Percentiles rank a stretch among this genome's conserved stretches.
Evolutionary conservation across 1,284 basidiomycete genomes (phyloP).

Genomic region (Vanrija sp.): DNA sequence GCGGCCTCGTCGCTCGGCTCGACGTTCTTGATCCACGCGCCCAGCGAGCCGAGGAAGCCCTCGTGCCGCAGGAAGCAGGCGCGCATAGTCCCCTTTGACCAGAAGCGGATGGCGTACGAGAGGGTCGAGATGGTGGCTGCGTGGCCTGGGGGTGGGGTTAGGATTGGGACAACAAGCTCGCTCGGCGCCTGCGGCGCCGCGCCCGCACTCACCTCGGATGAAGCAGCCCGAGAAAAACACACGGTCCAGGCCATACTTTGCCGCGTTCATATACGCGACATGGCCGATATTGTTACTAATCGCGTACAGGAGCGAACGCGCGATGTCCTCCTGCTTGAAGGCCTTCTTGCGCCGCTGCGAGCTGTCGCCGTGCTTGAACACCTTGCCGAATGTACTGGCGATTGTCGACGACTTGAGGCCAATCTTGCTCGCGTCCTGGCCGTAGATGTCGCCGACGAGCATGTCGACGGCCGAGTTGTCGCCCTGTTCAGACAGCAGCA

Average conservation of each 20-base stretch:
- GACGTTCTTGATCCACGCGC: conserved; percentile 95
- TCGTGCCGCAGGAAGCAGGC: conserved; percentile 97
- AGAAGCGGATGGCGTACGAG: conserved; percentile 98
- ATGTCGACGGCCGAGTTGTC: conserved; percentile 95
- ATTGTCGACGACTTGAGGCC: conserved; percentile 97
- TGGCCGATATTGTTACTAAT: conserved; percentile 99
- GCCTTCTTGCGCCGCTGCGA: conserved; percentile 58
- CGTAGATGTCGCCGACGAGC: conserved; percentile 99
- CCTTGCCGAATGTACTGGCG: conserved; percentile 96
- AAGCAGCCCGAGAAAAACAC: conserved; percentile 99
- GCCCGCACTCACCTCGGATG: conserved; percentile 71
- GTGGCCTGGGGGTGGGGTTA: conserved; percentile 62
- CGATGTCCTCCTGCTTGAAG: conserved; percentile 91
- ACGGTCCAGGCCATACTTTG: conserved; percentile 93
- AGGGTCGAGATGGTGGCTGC: conserved; percentile 95
- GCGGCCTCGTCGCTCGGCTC: conserved; percentile 27
- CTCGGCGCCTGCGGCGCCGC: neutral
- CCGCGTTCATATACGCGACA: conserved; percentile 99
- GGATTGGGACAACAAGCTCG: neutral
- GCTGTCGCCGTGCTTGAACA: conserved; percentile 71
- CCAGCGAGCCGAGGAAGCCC: conserved; percentile 91
- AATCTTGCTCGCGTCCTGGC: conserved; percentile 85
- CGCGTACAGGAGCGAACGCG: conserved; percentile 87
- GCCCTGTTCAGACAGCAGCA: conserved; percentile 84
- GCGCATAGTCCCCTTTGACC: conserved; percentile 96